Evolutionary conservation across 768 basidiomycete genomes (phyloP).

Genomic region (Pleurotus salmoneostramineus): DNA sequence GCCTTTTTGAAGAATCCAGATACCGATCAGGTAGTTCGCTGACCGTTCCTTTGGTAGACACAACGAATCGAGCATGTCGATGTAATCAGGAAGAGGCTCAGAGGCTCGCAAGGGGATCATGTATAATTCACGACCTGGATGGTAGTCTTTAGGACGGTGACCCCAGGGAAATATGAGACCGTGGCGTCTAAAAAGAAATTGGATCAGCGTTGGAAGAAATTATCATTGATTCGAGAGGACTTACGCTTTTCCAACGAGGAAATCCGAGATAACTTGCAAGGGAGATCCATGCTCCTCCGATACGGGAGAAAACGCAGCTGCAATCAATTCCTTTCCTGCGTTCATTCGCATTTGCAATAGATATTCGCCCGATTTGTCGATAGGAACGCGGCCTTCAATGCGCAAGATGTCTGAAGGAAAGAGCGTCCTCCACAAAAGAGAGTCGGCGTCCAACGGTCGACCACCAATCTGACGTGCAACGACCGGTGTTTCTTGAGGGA

Average conservation of each 20-base stretch:
- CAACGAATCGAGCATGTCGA: slow-evolving; percentile 79
- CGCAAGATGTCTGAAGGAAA: slow-evolving; percentile 68
- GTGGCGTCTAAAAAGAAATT: slow-evolving; percentile 57
- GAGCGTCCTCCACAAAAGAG: slow-evolving; percentile 69
- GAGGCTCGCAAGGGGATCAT: slow-evolving; percentile 70
- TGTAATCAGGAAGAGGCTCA: slow-evolving; percentile 75
- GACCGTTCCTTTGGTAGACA: slow-evolving; percentile 60
- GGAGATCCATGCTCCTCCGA: slow-evolving; percentile 37
- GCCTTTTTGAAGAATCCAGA: slow-evolving; percentile 84
- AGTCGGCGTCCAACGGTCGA: slow-evolving; percentile 49
- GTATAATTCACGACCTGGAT: slow-evolving; percentile 84
- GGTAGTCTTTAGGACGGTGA: slow-evolving; percentile 61
- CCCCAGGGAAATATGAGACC: slow-evolving; percentile 89
- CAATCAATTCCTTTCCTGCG: slow-evolving; percentile 72
- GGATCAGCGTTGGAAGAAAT: slow-evolving; percentile 4
- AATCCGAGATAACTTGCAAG: slow-evolving; percentile 62
- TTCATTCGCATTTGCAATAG: slow-evolving; percentile 77
- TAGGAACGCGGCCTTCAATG: slow-evolving; percentile 83
- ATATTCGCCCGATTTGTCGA: slow-evolving; percentile 73
- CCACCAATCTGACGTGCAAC: slow-evolving; percentile 81
- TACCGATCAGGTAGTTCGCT: slow-evolving; percentile 69
- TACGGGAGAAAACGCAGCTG: slow-evolving; percentile 65
- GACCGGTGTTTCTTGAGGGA: slow-evolving; percentile 63
- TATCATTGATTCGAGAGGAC: slow-evolving; percentile 17
- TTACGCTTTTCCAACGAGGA: slow-evolving; percentile 70